Evolutionary conservation across 768 basidiomycete genomes (phyloP), one percentile per base, ranked within the genome.

Genomic region (Candolleomyces eurysporus): DNA sequence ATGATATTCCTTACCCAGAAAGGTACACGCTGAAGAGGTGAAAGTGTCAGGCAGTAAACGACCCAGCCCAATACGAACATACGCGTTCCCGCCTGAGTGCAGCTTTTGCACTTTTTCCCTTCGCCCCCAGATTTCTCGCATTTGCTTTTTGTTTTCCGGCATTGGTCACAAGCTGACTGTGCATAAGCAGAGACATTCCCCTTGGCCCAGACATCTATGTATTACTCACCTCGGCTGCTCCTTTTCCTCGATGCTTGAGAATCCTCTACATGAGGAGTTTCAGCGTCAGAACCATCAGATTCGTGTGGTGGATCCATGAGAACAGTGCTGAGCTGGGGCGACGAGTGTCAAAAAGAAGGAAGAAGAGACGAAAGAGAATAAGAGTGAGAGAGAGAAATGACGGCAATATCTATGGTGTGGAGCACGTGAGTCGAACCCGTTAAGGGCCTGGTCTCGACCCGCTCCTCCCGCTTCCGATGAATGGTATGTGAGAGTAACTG

Each of bases 91-190:
- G 80, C 79, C 64, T 82, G 71, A 54, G 79, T 76, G 74, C 87
- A 90, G 67, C 83, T 90, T 72, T 83, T 90, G 74, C 85, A 91
- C 21, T 73, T 78, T 22, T 77, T 74, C 17, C 76, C 76, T 19
- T 83, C 81, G 5, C 78, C 78, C 4, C 66, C 66, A 36, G 67
- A 76, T 51, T 85, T 82, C 68, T 92, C 91, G 69, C 92, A 94
- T 71, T 93, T 92, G 77, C 89, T 90, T 75, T 93, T 94, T 7
- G 89, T 89, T 77, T 92, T 94, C 53, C 91, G 81, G 67, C 92
- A 94, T 65, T 92, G 89, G 76, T 94, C 92, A 67, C 92, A 94
- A 36, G 92, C 92, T 92, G 63, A 46, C 36, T 61, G 36, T 52
- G 55, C 61, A 58, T 60, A 57, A 67, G 57, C 57, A 60, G 58